phyloP scores from a whole-genome alignment of 768 basidiomycete genomes.

The Russula sp. region DNA sequence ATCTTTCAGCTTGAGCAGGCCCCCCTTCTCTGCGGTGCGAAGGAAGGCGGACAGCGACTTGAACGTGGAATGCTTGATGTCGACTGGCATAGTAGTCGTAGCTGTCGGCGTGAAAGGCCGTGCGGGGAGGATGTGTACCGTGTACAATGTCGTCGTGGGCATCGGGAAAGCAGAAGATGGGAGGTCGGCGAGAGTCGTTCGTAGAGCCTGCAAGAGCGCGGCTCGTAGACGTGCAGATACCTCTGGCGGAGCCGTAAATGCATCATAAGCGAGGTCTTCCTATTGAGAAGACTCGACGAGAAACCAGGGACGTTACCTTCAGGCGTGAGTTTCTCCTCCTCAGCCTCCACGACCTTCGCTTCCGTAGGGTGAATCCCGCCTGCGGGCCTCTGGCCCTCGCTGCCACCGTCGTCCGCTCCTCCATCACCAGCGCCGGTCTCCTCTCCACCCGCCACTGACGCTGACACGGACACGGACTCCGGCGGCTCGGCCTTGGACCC shows the following conservation, averaged over 20 bases:
- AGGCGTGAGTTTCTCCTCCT: conserved; percentile 20
- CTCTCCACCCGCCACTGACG: conserved; percentile 12
- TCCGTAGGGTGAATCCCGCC: conserved; percentile 1
- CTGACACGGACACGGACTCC: conserved; percentile 23
- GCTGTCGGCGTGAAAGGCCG: conserved; percentile 57
- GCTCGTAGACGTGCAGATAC: conserved; percentile 49
- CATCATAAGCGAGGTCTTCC: background rate
- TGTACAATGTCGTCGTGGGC: conserved; percentile 67
- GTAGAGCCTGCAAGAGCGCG: conserved; percentile 62
- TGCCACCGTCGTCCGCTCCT: conserved; percentile 1
- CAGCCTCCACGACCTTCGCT: background rate
- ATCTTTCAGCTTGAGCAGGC: conserved; percentile 65
- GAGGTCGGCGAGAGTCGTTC: conserved; percentile 38
- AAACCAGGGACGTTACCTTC: conserved; percentile 24
- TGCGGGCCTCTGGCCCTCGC: conserved; percentile 25
- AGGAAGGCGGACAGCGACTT: conserved; percentile 81
- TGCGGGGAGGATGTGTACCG: conserved; percentile 66
- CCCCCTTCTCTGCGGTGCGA: conserved; percentile 67
- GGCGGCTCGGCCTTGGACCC: conserved; percentile 58
- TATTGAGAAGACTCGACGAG: background rate
- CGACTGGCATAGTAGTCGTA: conserved; percentile 38
- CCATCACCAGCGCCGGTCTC: conserved; percentile 9
- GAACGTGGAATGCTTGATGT: conserved; percentile 70
- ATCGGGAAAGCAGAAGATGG: conserved; percentile 62
- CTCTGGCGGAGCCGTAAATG: conserved; percentile 30